Percentiles rank a stretch among this genome's conserved stretches.
These are phyloP conservation scores for Penicillium waksmanii DNA, from an alignment of 495 filamentous ascomycete genomes.

Conservation along the genomic window DNA sequence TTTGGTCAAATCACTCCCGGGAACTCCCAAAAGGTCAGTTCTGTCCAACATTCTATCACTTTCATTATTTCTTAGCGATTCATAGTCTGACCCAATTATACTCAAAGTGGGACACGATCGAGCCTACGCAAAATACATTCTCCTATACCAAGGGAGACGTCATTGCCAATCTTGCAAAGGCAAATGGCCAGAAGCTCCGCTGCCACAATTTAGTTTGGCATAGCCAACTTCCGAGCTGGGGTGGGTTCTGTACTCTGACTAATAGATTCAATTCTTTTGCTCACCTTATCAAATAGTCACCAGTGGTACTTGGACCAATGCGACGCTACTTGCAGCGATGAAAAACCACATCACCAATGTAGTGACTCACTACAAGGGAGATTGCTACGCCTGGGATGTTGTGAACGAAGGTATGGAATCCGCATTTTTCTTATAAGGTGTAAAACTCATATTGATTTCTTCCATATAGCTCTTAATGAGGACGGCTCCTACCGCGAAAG, in stretches of 20 bases:
- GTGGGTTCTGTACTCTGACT: slow-evolving; percentile 25
- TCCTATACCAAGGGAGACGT: slow-evolving; percentile 53
- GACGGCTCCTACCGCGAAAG: slow-evolving; percentile 49
- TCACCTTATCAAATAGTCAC: slow-evolving; percentile 40
- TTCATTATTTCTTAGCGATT: not conserved
- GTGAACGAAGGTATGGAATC: slow-evolving; percentile 40
- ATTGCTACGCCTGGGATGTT: slow-evolving; percentile 52
- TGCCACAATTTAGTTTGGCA: slow-evolving; percentile 69
- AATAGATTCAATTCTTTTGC: not conserved
- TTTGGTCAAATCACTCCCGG: slow-evolving; percentile 63
- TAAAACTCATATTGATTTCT: not conserved
- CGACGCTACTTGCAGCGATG: slow-evolving; percentile 53
- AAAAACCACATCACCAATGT: slow-evolving; percentile 47
- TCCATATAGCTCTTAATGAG: slow-evolving; percentile 41
- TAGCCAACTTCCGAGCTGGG: slow-evolving; percentile 61
- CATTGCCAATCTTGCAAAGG: slow-evolving; percentile 52
- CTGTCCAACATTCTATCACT: not conserved
- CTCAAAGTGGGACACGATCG: slow-evolving; percentile 53
- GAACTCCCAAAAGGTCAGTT: slow-evolving; percentile 57
- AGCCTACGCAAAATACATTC: slow-evolving; percentile 55
- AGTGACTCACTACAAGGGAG: slow-evolving; percentile 58
- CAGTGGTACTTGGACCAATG: slow-evolving; percentile 56
- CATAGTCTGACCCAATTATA: not conserved
- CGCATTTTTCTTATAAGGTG: not conserved
- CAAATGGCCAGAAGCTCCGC: slow-evolving; percentile 57